Conservation (phyloP, 2,329 filamentous ascomycete species). For the Trichoderma aggressivum region DNA sequence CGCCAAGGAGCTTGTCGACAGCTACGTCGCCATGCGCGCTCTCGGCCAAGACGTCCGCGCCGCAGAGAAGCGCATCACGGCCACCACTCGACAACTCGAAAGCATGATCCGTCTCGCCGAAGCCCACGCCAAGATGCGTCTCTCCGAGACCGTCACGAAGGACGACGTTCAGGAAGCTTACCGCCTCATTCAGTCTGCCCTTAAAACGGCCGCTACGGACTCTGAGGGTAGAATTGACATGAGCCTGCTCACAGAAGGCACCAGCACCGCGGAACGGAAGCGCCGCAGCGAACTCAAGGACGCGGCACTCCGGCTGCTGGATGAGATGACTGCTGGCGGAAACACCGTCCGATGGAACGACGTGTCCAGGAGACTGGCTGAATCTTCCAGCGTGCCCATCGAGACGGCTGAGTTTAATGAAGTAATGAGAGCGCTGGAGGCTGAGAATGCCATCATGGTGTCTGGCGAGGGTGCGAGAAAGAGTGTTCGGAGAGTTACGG, state of each 20-base stretch:
- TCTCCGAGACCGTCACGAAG: slow-evolving; percentile 70
- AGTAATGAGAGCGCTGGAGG: slow-evolving; percentile 73
- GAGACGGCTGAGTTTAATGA: slow-evolving; percentile 81
- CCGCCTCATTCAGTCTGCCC: slow-evolving; percentile 84
- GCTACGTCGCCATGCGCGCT: slow-evolving; percentile 93
- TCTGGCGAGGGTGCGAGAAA: slow-evolving; percentile 80
- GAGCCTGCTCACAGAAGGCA: slow-evolving; percentile 92
- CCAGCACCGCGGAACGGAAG: slow-evolving; percentile 79
- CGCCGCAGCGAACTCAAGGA: slow-evolving; percentile 80
- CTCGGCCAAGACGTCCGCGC: slow-evolving; percentile 84
- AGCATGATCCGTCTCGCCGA: slow-evolving; percentile 97
- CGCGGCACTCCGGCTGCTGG: slow-evolving; percentile 69
- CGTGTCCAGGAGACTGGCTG: slow-evolving; percentile 67
- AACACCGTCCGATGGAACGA: slow-evolving; percentile 75
- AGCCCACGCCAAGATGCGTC: slow-evolving; percentile 96
- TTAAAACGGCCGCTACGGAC: slow-evolving; percentile 98
- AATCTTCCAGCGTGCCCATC: slow-evolving; percentile 66
- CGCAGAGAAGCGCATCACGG: slow-evolving; percentile 92
- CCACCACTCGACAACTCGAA: slow-evolving; percentile 93
- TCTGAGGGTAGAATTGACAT: slow-evolving; percentile 92
- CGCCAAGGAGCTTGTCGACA: slow-evolving; percentile 75
- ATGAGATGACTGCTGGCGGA: slow-evolving; percentile 71
- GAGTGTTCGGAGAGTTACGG: slow-evolving; percentile 72
- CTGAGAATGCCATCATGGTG: slow-evolving; percentile 78
- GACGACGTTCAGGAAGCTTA: slow-evolving; percentile 88